Evolutionary conservation across 352 stramenopile species (phyloP).

Genomic region (Globisporangium alternatum): DNA sequence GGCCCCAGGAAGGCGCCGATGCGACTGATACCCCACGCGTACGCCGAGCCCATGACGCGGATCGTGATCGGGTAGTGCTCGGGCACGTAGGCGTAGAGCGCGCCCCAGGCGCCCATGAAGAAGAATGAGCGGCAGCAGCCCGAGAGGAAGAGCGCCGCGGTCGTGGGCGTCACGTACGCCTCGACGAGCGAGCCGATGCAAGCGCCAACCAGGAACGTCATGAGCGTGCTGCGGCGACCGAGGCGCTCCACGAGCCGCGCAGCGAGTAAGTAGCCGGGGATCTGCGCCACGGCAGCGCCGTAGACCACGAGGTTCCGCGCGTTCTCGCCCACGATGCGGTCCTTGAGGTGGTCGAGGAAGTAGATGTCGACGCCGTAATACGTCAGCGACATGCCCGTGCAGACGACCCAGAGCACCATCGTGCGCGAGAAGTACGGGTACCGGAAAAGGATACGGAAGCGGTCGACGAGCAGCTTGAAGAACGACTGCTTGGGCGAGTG

Average conservation of each 20-base stretch:
- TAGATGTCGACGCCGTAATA: slow-evolving; percentile 27
- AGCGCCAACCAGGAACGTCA: slow-evolving; percentile 18
- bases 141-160: slow-evolving; percentile 11
- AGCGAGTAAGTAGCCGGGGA: slow-evolving; percentile 2
- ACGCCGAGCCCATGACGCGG: slow-evolving; percentile 21
- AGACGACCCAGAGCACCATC: slow-evolving; percentile 25
- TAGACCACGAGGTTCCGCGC: slow-evolving; percentile 13
- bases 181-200: slow-evolving; percentile 21
- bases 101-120: slow-evolving; percentile 12
- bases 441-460: slow-evolving; percentile 19
- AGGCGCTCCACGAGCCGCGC: slow-evolving; percentile 3
- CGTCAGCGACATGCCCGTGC: slow-evolving; percentile 22
- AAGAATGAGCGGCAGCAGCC: slow-evolving; percentile 20
- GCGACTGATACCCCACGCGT: slow-evolving; percentile 18
- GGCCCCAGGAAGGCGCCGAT: slow-evolving; percentile 23
- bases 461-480: slow-evolving; percentile 12
- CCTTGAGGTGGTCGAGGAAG: slow-evolving; percentile 13
- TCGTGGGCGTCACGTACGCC: slow-evolving; percentile 14
- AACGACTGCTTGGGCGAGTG: slow-evolving; percentile 9
- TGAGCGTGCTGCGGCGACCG: slow-evolving; percentile 9
- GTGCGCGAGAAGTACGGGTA: slow-evolving; percentile 22
- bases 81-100: slow-evolving; percentile 27
- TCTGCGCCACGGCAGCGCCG: slow-evolving; percentile 18
- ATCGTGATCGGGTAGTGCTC: slow-evolving; percentile 29
- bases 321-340: neutral